phyloP scores from a whole-genome alignment of 352 stramenopile species.

The Globisporangium paddicum region DNA sequence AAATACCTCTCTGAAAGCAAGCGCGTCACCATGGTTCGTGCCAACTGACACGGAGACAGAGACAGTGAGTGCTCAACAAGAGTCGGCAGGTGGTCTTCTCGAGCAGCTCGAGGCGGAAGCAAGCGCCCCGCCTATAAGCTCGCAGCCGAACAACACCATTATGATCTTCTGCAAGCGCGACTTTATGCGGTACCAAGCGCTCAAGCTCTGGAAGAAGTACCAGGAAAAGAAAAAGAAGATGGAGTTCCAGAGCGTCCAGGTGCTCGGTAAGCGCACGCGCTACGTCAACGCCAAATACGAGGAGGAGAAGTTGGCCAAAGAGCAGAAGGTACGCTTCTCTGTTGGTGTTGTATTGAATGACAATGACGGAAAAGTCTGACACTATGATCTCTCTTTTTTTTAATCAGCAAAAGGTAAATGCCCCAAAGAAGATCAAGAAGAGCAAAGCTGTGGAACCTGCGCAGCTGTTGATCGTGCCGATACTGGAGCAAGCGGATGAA shows the following conservation, averaged over 20 bases:
- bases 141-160: constrained; percentile 43
- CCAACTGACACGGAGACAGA: too few species aligned
- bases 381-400: not conserved
- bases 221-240: constrained; percentile 55
- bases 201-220: constrained; percentile 68
- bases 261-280: constrained; percentile 48
- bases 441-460: not conserved
- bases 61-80: not conserved
- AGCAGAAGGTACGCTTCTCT: not conserved
- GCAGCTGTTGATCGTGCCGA: too few species aligned
- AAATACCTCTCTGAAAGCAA: not conserved
- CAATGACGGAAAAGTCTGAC: not conserved
- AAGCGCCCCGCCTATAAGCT: not conserved
- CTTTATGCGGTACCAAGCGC: constrained; percentile 72
- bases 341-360: not conserved
- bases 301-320: not conserved
- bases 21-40: not conserved
- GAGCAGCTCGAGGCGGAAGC: not conserved
- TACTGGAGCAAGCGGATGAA: not conserved
- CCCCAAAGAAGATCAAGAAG: not conserved
- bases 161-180: constrained; percentile 81
- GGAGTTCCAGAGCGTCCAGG: constrained; percentile 36
- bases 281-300: constrained; percentile 32
- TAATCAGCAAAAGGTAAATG: not conserved
- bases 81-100: not conserved